phyloP scores from a whole-genome alignment of 1,139 yeast species.

The Yamadazyma jaroonii region DNA sequence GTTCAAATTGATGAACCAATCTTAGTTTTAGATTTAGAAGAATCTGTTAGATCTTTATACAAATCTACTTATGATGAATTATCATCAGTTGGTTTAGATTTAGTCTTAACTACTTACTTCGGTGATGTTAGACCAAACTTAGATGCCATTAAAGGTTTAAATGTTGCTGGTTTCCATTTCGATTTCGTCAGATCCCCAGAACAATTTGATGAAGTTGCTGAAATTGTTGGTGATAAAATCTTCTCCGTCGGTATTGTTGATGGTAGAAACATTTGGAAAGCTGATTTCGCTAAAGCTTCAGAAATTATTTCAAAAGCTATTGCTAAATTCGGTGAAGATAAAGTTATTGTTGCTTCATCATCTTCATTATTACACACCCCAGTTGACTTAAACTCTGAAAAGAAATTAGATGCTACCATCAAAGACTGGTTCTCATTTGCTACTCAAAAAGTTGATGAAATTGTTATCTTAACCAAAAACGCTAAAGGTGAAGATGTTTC shows the following conservation, averaged over 20 bases:
- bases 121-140: slow-evolving; percentile 99
- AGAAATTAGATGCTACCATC: slow-evolving; percentile 83
- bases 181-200: slow-evolving; percentile 96
- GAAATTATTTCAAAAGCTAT: slow-evolving; percentile 78
- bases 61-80: slow-evolving; percentile 79
- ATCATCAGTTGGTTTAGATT: slow-evolving; percentile 62
- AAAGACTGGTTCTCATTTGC: slow-evolving; percentile 99
- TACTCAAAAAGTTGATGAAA: slow-evolving; percentile 91
- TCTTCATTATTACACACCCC: slow-evolving; percentile 98
- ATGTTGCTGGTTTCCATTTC: slow-evolving; percentile 94
- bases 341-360: slow-evolving; percentile 90
- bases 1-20: slow-evolving; percentile 98
- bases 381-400: slow-evolving; percentile 89
- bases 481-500: slow-evolving; percentile 75
- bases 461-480: slow-evolving; percentile 86
- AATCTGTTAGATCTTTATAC: slow-evolving; percentile 78
- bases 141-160: slow-evolving; percentile 80
- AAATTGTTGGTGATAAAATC: slow-evolving; percentile 53
- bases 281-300: slow-evolving; percentile 85
- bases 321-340: slow-evolving; percentile 80
- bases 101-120: slow-evolving; percentile 87
- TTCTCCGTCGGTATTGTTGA: slow-evolving; percentile 96
- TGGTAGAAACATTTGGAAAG: slow-evolving; percentile 99
- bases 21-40: slow-evolving; percentile 90
- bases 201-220: slow-evolving; percentile 82